These are phyloP conservation scores for Termitomyces sp. DNA, from an alignment of 768 basidiomycete species.

Conservation along the genomic window DNA sequence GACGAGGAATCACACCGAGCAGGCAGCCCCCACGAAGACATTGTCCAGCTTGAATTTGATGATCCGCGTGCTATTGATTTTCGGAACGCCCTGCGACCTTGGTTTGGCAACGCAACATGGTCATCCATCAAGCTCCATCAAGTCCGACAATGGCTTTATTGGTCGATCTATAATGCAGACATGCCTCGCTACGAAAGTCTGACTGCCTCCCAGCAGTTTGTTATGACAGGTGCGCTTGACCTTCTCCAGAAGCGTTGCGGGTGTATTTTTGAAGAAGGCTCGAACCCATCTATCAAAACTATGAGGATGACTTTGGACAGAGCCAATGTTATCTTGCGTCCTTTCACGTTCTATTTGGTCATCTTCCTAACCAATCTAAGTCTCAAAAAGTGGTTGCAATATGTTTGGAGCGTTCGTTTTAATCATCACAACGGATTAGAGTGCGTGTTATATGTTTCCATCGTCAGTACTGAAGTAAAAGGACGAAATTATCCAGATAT, in stretches of 20 bases:
- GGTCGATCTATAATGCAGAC: conserved; percentile 72
- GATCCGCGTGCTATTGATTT: conserved; percentile 75
- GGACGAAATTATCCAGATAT: conserved; percentile 41
- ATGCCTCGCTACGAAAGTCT: conserved; percentile 47
- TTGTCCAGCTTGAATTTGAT: conserved; percentile 47
- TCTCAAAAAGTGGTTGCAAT: conserved; percentile 38
- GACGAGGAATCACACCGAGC: conserved; percentile 56
- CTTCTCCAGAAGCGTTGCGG: conserved; percentile 72
- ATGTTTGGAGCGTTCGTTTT: conserved; percentile 35
- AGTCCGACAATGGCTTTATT: conserved; percentile 72
- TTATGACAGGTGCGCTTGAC: conserved; percentile 55
- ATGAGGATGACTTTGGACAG: conserved; percentile 76
- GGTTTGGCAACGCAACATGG: conserved; percentile 78
- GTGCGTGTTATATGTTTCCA: conserved; percentile 30
- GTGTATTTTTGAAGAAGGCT: conserved; percentile 52
- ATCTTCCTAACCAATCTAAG: conserved; percentile 43
- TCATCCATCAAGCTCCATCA: conserved; percentile 58
- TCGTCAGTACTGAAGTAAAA: neutral
- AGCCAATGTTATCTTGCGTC: conserved; percentile 63
- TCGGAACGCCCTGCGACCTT: conserved; percentile 59
- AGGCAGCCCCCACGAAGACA: conserved; percentile 55
- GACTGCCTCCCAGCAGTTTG: conserved; percentile 35
- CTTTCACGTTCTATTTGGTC: conserved; percentile 56
- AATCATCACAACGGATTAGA: conserved; percentile 61
- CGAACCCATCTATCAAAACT: conserved; percentile 42